phyloP scores from a whole-genome alignment of 2,329 filamentous ascomycete species.

The Balansia obtecta region DNA sequence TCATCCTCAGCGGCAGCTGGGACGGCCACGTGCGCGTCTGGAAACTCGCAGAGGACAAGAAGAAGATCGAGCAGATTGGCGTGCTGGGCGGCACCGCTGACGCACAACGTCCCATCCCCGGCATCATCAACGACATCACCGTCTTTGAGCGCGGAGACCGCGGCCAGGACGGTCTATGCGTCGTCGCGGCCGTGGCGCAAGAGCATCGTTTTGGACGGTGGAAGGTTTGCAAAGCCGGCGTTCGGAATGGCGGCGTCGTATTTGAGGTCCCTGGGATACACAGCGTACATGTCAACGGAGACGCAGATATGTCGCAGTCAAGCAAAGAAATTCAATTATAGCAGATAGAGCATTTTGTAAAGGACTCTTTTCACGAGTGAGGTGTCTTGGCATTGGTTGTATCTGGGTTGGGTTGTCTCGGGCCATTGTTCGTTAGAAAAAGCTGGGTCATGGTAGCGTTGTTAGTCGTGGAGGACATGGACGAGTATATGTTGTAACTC shows the following conservation, averaged over 20 bases:
- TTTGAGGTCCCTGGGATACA: constrained; percentile 60
- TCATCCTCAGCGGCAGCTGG: constrained; percentile 89
- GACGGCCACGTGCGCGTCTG: constrained; percentile 75
- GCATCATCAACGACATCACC: constrained; percentile 79
- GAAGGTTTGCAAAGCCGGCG: constrained; percentile 48
- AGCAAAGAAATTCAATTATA: constrained; percentile 13
- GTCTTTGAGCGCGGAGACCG: constrained; percentile 75
- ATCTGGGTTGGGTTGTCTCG: background rate
- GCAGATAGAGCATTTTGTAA: background rate
- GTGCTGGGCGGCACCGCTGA: constrained; percentile 36
- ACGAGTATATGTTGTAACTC: too few relatives aligned
- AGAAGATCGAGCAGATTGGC: constrained; percentile 60
- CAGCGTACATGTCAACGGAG: constrained; percentile 21
- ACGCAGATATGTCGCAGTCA: constrained; percentile 13
- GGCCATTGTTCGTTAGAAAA: too few relatives aligned
- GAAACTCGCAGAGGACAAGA: constrained; percentile 74
- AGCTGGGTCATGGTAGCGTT: too few relatives aligned
- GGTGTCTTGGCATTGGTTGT: background rate
- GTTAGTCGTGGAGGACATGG: too few relatives aligned
- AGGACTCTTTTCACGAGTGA: background rate
- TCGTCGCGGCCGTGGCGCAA: constrained; percentile 77
- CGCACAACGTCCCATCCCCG: constrained; percentile 36
- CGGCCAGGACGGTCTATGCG: constrained; percentile 63
- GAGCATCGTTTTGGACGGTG: constrained; percentile 79
- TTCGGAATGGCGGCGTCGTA: constrained; percentile 73